A percentile compares a stretch with the other conserved stretches of the same genome.
Conservation (phyloP, 352 stramenopile genomes). For the Sclerospora graminicola region DNA sequence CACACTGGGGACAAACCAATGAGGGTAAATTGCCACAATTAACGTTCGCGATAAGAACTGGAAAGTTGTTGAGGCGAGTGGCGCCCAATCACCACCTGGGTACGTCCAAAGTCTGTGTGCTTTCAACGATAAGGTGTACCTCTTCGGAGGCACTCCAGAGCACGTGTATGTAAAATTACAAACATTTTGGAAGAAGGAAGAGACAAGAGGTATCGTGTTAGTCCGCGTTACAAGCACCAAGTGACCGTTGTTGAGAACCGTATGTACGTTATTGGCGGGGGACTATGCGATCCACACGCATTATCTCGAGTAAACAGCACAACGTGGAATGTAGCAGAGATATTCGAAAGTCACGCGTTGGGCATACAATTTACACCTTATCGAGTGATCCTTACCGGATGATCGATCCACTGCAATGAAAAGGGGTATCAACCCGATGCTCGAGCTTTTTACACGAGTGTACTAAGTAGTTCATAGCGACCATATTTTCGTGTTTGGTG, state of each 20-base stretch:
- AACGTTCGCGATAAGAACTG: conserved; percentile 69
- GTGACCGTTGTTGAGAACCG: conserved; percentile 48
- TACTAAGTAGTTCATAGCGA: conserved; percentile 71
- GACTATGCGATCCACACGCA: conserved; percentile 73
- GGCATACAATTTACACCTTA: conserved; percentile 59
- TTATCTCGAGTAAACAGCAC: conserved; percentile 65
- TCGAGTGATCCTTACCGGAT: conserved; percentile 24
- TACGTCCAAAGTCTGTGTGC: conserved; percentile 72
- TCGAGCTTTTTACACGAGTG: conserved; percentile 70
- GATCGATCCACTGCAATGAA: conserved; percentile 45
- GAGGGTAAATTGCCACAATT: conserved; percentile 79
- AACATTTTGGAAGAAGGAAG: conserved; percentile 64
- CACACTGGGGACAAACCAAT: conserved; percentile 80
- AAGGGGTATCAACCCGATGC: conserved; percentile 61
- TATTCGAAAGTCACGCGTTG: conserved; percentile 63
- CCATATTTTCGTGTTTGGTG: conserved; percentile 77
- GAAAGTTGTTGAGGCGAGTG: conserved; percentile 64
- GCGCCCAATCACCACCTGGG: conserved; percentile 50
- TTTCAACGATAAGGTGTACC: conserved; percentile 72
- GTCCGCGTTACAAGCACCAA: conserved; percentile 79
- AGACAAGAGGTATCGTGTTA: conserved; percentile 49
- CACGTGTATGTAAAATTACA: conserved; percentile 73
- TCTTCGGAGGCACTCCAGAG: conserved; percentile 71
- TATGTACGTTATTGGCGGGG: conserved; percentile 76
- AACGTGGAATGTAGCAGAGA: conserved; percentile 48